These are phyloP conservation scores for Leccinellum rugosiceps DNA, from an alignment of 768 basidiomycete species.

Conservation along the genomic window DNA sequence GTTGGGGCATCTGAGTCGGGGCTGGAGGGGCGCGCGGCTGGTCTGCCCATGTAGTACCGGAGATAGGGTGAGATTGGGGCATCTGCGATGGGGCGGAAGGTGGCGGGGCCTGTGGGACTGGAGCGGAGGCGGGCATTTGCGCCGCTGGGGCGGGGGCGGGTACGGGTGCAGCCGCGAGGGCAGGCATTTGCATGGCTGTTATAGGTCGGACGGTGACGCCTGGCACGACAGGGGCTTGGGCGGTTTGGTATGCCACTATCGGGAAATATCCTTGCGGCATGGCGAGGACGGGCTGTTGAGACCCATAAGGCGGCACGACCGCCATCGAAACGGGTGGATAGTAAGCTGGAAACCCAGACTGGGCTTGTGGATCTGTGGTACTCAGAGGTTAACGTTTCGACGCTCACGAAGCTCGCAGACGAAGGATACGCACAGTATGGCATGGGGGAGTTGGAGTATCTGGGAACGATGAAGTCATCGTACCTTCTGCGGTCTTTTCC, in stretches of 20 bases:
- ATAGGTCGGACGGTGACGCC: neutral
- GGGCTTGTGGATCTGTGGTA: conserved; percentile 25
- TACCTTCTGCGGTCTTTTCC: conserved; percentile 17
- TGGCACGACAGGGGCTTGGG: conserved; percentile 11
- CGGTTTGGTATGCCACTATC: conserved; percentile 20
- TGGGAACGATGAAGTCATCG: conserved; percentile 15
- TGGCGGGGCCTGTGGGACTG: neutral
- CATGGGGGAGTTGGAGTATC: conserved; percentile 10
- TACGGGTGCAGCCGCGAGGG: neutral
- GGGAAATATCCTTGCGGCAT: conserved; percentile 29
- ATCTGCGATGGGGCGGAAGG: neutral
- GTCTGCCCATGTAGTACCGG: neutral
- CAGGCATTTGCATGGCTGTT: conserved; percentile 15
- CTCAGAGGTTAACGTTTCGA: conserved; percentile 17
- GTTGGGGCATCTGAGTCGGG: neutral
- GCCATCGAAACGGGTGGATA: conserved; percentile 29
- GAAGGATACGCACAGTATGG: conserved; percentile 23
- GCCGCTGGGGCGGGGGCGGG: conserved; percentile 2
- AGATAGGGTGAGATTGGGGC: neutral
- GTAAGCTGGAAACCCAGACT: conserved; percentile 23
- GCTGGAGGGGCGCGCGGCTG: neutral
- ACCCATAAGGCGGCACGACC: conserved; percentile 17
- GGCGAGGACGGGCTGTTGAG: conserved; percentile 28
- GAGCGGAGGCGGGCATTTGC: conserved; percentile 5
- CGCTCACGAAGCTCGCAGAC: neutral